Evolutionary conservation across 768 basidiomycete genomes (phyloP).

Genomic region (Russula virescens): DNA sequence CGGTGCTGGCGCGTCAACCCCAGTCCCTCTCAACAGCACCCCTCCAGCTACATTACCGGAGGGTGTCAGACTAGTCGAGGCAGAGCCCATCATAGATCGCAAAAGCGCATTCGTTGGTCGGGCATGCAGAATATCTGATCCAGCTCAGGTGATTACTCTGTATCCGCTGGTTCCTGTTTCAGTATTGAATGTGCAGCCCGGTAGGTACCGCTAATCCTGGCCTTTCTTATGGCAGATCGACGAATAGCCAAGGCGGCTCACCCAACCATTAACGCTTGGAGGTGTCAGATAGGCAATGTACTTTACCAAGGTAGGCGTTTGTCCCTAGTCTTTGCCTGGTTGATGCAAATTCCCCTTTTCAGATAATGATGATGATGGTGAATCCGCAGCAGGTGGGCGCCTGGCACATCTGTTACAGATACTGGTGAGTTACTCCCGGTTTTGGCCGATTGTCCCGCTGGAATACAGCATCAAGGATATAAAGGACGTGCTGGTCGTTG

Average conservation of each 20-base stretch:
- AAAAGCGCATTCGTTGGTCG: conserved; percentile 84
- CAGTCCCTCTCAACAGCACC: background rate
- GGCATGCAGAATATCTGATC: conserved; percentile 73
- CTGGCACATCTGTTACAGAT: conserved; percentile 71
- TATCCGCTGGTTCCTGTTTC: no score
- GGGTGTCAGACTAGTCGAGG: conserved; percentile 59
- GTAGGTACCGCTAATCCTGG: conserved; percentile 28
- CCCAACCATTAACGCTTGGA: conserved; percentile 34
- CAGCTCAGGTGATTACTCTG: conserved; percentile 52
- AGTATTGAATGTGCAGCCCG: background rate
- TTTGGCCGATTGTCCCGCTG: background rate
- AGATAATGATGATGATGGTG: conserved; percentile 96
- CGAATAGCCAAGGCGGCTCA: conserved; percentile 33
- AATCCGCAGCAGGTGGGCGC: conserved; percentile 86
- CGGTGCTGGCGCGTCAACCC: background rate
- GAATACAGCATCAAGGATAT: conserved; percentile 49
- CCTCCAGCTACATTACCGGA: conserved; percentile 40
- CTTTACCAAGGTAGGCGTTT: conserved; percentile 30
- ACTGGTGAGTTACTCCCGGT: conserved; percentile 10
- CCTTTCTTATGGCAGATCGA: conserved; percentile 32
- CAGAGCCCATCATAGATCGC: conserved; percentile 79
- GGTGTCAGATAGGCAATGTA: conserved; percentile 28
- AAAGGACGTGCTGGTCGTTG: conserved; percentile 80
- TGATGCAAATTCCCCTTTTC: background rate
- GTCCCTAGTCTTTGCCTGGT: background rate